Percentiles rank a stretch among this genome's conserved stretches.
phyloP scores from a whole-genome alignment of 352 stramenopile species.

The Globisporangium orthogonon region DNA sequence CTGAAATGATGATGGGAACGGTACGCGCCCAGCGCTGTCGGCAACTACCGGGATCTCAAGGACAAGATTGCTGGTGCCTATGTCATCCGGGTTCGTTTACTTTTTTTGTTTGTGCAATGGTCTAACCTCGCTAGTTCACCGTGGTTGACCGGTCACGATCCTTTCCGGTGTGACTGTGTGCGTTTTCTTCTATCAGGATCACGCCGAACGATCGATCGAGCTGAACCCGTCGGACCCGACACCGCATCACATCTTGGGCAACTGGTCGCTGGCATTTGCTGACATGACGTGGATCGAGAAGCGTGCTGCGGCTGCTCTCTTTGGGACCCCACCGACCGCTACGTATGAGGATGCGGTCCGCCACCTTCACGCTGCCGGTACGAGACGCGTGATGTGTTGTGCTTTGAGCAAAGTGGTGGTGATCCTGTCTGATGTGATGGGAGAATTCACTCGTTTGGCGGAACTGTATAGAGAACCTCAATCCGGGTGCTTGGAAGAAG shows the following conservation, averaged over 20 bases:
- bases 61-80: constrained; percentile 68
- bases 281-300: constrained; percentile 79
- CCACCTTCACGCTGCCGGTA: constrained; percentile 51
- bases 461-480: constrained; percentile 35
- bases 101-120: background rate
- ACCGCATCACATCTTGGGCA: constrained; percentile 62
- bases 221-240: constrained; percentile 55
- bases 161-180: no score
- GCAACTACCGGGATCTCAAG: constrained; percentile 55
- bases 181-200: constrained; percentile 21
- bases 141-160: no score
- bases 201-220: constrained; percentile 65
- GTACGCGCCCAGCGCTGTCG: constrained; percentile 25
- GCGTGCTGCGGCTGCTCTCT: constrained; percentile 52
- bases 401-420: no score
- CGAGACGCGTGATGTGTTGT: background rate
- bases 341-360: constrained; percentile 60
- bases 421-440: no score
- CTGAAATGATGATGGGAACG: background rate
- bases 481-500: constrained; percentile 73
- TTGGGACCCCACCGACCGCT: constrained; percentile 44
- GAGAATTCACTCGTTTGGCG: no score
- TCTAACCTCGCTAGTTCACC: no score
- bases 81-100: constrained; percentile 38
- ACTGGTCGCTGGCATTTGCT: constrained; percentile 75